phyloP scores from a whole-genome alignment of 2,329 filamentous ascomycete species.

The Aureobasidium sp. region DNA sequence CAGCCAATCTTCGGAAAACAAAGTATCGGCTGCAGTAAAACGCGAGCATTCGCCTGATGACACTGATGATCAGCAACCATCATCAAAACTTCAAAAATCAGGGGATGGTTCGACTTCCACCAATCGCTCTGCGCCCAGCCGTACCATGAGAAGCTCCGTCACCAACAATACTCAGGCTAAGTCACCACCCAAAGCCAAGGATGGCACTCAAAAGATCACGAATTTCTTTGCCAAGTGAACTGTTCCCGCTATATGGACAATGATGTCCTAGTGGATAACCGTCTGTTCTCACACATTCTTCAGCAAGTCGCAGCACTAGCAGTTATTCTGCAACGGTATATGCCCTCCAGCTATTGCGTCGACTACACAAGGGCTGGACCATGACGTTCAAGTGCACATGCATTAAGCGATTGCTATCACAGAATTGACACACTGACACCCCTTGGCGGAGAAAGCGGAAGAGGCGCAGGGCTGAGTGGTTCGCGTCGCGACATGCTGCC shows the following conservation, averaged over 20 bases:
- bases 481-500: not conserved
- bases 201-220: constrained; percentile 51
- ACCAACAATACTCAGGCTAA: constrained; percentile 46
- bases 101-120: constrained; percentile 14
- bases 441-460: not conserved
- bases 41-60: constrained; percentile 38
- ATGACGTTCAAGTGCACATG: not conserved
- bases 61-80: constrained; percentile 27
- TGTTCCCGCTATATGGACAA: not conserved
- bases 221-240: constrained; percentile 47
- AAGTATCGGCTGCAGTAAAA: constrained; percentile 36
- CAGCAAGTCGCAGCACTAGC: not conserved
- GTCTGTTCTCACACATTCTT: not conserved
- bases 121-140: constrained; percentile 19
- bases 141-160: constrained; percentile 50
- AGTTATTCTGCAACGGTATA: not conserved
- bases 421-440: not conserved
- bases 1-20: constrained; percentile 23
- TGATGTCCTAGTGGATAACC: not conserved
- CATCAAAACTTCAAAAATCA: constrained; percentile 31
- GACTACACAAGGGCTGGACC: not conserved
- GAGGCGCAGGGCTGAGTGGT: not conserved
- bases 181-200: constrained; percentile 35
- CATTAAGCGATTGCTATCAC: not conserved
- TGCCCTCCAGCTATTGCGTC: not conserved